Conservation (phyloP, 768 basidiomycete species). For the Tricholoma sp. region DNA sequence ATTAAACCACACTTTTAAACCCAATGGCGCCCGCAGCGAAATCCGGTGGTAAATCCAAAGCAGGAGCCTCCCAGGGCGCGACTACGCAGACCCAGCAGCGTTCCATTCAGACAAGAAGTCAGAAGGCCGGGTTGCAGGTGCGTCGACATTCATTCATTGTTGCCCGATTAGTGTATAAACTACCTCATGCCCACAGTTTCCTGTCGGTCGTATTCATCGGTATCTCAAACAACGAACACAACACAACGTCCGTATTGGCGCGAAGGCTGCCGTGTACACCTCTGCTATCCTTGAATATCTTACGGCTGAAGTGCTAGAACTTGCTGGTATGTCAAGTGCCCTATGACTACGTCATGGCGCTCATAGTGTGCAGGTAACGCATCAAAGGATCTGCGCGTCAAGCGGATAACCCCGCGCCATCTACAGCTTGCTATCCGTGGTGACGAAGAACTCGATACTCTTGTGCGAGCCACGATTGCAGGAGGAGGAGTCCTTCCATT, state of each 20-base stretch:
- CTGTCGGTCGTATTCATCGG: constrained; percentile 96
- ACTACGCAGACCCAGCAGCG: constrained; percentile 28
- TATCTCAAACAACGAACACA: constrained; percentile 90
- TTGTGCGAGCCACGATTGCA: constrained; percentile 92
- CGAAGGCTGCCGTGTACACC: constrained; percentile 98
- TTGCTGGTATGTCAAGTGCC: constrained; percentile 65
- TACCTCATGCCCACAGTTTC: constrained; percentile 54
- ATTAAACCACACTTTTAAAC: not conserved
- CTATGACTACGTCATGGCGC: not conserved
- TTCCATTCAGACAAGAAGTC: constrained; percentile 64
- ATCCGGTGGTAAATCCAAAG: constrained; percentile 61
- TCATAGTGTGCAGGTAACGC: constrained; percentile 67
- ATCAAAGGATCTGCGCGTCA: constrained; percentile 94
- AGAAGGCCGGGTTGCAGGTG: constrained; percentile 87
- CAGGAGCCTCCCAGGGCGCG: constrained; percentile 31
- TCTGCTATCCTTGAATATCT: constrained; percentile 94
- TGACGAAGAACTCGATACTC: constrained; percentile 94
- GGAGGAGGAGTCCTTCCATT: constrained; percentile 86
- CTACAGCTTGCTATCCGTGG: constrained; percentile 94
- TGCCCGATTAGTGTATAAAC: not conserved
- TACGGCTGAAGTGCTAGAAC: constrained; percentile 92
- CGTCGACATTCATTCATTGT: constrained; percentile 7
- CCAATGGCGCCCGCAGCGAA: constrained; percentile 45
- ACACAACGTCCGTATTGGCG: constrained; percentile 92
- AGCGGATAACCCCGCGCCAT: constrained; percentile 95